Base-by-base conservation (phyloP, 2,329 filamentous ascomycete genomes). In the Neopestalotiopsis sp. region DNA sequence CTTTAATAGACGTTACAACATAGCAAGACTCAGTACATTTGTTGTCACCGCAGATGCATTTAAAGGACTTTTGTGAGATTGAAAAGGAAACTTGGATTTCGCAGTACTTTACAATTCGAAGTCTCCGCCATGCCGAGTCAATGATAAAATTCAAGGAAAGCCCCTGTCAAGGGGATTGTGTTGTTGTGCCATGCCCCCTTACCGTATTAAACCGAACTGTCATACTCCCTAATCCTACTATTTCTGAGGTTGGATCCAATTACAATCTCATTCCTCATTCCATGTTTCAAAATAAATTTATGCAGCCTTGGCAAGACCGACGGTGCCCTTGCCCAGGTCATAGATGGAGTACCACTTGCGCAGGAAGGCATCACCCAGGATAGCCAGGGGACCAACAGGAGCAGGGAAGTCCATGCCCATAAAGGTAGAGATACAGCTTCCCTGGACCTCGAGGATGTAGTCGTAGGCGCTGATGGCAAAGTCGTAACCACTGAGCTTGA, bases 311-410 rank as follows among this genome's bases (percentile, higher is more conserved):
- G 95, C 96, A 76, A 99, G 89, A 78, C 94, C 95, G 72, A 99
- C 94, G 68, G 92, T 91, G 79, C 92, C 88, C 86, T 93, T 95
- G 81, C 93, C 95, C 70, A 98, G 88, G 83, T 99, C 94, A 81
- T 99, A 99, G 79, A 99, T 92, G 73, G 94, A 97, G 89, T 98
- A 98, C 88, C 91, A 97, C 80, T 88, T 92, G 83, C 94, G 90
- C 79, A 92, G 86, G 88, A 92, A 93, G 63, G 91, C 93, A 81
- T 97, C 94, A 77, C 96, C 96, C 32, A 99, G 91, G 73, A 99
- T 99, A 71, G 94, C 95, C 73, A 99, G 90, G 74, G 96, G 96
- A 61, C 96, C 95, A 69, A 92, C 91, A 52, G 94, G 94, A 78
- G 91, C 92, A 68, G 94, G 92, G 84, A 94, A 91, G 81, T 95